These are phyloP conservation scores for Balamuthia mandrillaris DNA, from an alignment of 208 protist species.

Conservation along the genomic window DNA sequence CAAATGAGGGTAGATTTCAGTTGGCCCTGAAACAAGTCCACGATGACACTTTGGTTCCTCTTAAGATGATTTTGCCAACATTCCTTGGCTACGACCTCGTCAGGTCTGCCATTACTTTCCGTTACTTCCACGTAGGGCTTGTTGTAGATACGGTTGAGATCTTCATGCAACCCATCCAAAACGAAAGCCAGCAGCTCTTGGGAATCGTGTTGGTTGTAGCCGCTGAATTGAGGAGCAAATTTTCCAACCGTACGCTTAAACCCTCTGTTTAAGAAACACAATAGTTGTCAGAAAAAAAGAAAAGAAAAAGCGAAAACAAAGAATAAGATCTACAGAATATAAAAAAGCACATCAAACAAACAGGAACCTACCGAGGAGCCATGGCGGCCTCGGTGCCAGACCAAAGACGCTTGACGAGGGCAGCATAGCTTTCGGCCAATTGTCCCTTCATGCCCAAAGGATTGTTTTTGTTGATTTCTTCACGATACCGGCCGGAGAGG, in stretches of 20 bases:
- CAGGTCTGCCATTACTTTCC: slow-evolving; percentile 71
- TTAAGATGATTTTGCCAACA: slow-evolving; percentile 84
- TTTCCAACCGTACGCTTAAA: slow-evolving; percentile 79
- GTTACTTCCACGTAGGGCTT: slow-evolving; percentile 81
- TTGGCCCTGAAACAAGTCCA: slow-evolving; percentile 73
- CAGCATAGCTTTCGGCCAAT: slow-evolving; percentile 49
- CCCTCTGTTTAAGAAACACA: too few species aligned
- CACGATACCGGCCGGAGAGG: slow-evolving; percentile 67
- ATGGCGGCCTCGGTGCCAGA: slow-evolving; percentile 60
- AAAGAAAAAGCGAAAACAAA: background rate
- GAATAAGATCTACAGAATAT: too few species aligned
- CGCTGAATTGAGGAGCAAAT: slow-evolving; percentile 53
- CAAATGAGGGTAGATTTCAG: slow-evolving; percentile 49
- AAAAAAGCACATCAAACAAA: too few species aligned
- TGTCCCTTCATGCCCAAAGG: slow-evolving; percentile 45
- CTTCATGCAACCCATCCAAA: slow-evolving; percentile 61
- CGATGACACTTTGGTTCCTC: slow-evolving; percentile 87
- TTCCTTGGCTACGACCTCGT: slow-evolving; percentile 71
- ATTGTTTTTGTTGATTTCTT: slow-evolving; percentile 65
- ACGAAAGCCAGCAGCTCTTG: slow-evolving; percentile 74
- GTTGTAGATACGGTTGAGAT: slow-evolving; percentile 62
- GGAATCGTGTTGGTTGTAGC: slow-evolving; percentile 62
- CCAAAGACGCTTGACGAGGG: slow-evolving; percentile 73
- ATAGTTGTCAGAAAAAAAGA: too few species aligned
- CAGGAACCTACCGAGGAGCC: too few species aligned